Evolutionary conservation across 371 early-diverging fungal genomes (phyloP), one percentile per base, ranked within the genome.

Genomic region (Gilbertella persicaria): DNA sequence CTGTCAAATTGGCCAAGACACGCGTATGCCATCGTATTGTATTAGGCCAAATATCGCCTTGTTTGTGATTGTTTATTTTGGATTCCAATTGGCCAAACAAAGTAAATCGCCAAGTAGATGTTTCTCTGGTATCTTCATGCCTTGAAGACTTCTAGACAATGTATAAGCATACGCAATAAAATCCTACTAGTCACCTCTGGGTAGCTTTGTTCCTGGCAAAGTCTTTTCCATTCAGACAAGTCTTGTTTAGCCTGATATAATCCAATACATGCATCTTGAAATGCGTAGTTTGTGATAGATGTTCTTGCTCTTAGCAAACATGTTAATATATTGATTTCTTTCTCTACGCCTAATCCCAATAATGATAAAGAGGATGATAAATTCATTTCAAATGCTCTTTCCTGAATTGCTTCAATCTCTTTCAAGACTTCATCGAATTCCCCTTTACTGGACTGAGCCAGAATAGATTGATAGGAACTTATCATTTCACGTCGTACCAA

Each of bases 11-110:
- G 7, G 71, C 73, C 17, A 80, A 53, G 55, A 79, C 82, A 40
- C 77, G 69, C 30, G 55, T 61, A 44, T 78, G 68, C 87, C 87
- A 87, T 25, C 73, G 71, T 23, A 81, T 60, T 12, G 72, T 76
- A 48, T 83, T 82, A 8, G 85, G 84, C 70, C 69, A 69, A 14
- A 37, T 25, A 39, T 77, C 71, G 10, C 67, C 64, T 40, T 60
- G 64, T 52, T 62, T 63, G 43, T 64, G 66, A 24, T 42, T 33
- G 17, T 45, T 19, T 40, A n/a, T 23, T 26, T 26, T 49, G 50
- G 59, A 53, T 38, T 69, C 69, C 3, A 50, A 58, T 35, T 60
- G 49, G n/a, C 60, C 62, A 54, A 71, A 71, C 19, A 71, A 41
- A 4, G 58, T 40, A 26, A 66, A 60, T 33, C 60, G 50, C 63